Evolutionary conservation across 805 yeast species (phyloP), one percentile per base, ranked within the genome.

Genomic region (Wickerhamia fluorescens): DNA sequence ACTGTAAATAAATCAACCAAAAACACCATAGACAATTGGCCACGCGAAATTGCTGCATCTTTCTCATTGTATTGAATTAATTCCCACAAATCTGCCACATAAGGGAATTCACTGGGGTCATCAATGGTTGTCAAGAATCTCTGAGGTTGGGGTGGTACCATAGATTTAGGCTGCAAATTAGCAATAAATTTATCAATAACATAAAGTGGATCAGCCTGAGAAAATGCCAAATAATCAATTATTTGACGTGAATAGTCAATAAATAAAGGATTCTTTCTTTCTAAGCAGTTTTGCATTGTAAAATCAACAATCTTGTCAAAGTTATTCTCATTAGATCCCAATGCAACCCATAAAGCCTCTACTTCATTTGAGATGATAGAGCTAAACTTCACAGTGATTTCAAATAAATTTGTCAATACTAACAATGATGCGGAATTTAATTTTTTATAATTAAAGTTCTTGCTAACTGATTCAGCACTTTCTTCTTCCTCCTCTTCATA

Each of bases 271-370:
- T 78, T 83, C 35, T 84, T 72, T 28, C 80, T 66, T 23, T 75
- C 75, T 31, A 88, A 58, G 21, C 94, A 78, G 20, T 78, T 73
- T 14, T 66, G 67, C 25, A 84, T 62, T 24, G 86, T 61, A 46
- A 76, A 92, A 25, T 78, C 81, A 45, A 85, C 56, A 13, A 86
- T 81, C 2, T 73, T 76, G 25, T 75, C 75, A 13, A 79, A 78
- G 44, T 89, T 87, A n/a, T 61, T 66, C 17, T 72, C 68, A 16
- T 73, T 68, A n/a, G 71, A 68, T 1, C 94, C 95, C n/a, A 92
- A 61, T 0, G 96, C 89, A 4, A 84, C 86, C 99, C 99, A 92
- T 14, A 92, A 55, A 0, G 94, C 94, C 51, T 88, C 96, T 7
- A 92, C 85, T 43, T 87, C 97, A 43, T 80, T 81, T 24, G 85